Evolutionary conservation across 805 yeast genomes (phyloP).

Genomic region (Wickerhamiella slavikovae): DNA sequence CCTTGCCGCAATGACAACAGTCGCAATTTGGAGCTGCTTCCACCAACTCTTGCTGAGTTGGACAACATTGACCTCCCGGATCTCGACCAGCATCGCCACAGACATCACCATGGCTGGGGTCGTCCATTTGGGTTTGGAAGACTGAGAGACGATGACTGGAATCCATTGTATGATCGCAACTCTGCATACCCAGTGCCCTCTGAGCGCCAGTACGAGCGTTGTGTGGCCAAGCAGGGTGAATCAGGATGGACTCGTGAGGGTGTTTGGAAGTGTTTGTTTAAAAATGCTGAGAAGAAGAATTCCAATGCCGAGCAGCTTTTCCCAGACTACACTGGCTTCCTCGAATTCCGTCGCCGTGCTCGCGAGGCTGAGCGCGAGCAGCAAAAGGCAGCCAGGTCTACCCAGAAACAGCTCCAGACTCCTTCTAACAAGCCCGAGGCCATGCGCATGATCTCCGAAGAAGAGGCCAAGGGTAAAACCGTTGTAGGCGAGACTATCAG

Average conservation of each 20-base stretch:
- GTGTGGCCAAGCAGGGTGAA: constrained; percentile 43
- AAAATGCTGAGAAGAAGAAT: constrained; percentile 21
- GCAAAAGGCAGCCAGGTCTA: too few relatives aligned
- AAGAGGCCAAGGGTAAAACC: constrained; percentile 1
- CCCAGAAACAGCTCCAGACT: background rate
- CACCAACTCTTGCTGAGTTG: too few relatives aligned
- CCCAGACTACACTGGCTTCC: constrained; percentile 37
- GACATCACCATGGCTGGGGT: too few relatives aligned
- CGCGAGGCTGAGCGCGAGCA: constrained; percentile 14
- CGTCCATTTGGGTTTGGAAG: too few relatives aligned
- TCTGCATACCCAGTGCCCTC: constrained; percentile 36
- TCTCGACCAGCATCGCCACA: too few relatives aligned
- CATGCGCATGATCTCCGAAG: background rate
- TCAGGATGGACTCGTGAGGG: constrained; percentile 74
- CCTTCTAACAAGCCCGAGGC: background rate
- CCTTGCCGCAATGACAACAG: too few relatives aligned
- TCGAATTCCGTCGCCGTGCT: constrained; percentile 49
- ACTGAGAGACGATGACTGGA: too few relatives aligned
- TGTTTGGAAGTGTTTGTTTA: constrained; percentile 80
- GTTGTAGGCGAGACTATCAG: background rate
- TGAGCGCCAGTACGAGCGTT: constrained; percentile 34
- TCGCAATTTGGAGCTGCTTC: too few relatives aligned
- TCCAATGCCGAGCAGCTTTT: constrained; percentile 19
- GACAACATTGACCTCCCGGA: too few relatives aligned
- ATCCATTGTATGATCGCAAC: too few relatives aligned